These are phyloP conservation scores for Pholiota molesta DNA, from an alignment of 768 basidiomycete species.

Conservation along the genomic window DNA sequence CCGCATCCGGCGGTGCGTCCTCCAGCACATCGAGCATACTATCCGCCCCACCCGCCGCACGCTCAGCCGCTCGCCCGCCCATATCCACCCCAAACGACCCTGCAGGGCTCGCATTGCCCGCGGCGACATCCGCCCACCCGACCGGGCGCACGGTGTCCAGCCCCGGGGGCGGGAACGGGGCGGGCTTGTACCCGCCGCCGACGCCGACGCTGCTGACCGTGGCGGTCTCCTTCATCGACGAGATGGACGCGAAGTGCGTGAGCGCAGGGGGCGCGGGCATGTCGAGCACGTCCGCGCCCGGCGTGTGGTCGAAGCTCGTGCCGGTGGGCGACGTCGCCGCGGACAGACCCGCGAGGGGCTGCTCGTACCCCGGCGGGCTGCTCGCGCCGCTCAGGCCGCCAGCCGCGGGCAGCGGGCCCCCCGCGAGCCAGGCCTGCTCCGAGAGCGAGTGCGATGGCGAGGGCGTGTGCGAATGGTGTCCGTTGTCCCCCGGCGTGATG, in stretches of 20 bases:
- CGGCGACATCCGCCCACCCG: constrained; percentile 32
- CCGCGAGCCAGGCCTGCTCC: constrained; percentile 28
- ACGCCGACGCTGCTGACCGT: constrained; percentile 33
- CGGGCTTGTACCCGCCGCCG: constrained; percentile 23
- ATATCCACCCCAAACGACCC: constrained; percentile 5
- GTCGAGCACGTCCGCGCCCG: constrained; percentile 33
- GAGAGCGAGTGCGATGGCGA: background rate
- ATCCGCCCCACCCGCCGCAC: constrained; percentile 29
- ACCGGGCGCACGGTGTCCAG: constrained; percentile 32
- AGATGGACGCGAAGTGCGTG: constrained; percentile 47
- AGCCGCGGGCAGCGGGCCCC: constrained; percentile 16
- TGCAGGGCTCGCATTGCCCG: background rate
- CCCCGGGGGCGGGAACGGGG: constrained; percentile 40
- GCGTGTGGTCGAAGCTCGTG: constrained; percentile 7
- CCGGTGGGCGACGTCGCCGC: constrained; percentile 18
- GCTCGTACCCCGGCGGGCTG: constrained; percentile 28
- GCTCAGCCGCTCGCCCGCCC: constrained; percentile 22
- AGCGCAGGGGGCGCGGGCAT: constrained; percentile 57
- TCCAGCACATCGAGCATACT: constrained; percentile 66
- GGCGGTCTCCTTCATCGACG: constrained; percentile 37
- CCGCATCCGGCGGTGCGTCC: constrained; percentile 66
- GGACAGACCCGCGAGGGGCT: constrained; percentile 16
- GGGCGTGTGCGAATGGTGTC: background rate
- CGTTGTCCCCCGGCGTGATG: constrained; percentile 42
- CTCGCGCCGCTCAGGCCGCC: background rate